Evolutionary conservation across 129 eudicot genomes (phyloP).

Genomic region (Centrapalus pauciflorus): DNA sequence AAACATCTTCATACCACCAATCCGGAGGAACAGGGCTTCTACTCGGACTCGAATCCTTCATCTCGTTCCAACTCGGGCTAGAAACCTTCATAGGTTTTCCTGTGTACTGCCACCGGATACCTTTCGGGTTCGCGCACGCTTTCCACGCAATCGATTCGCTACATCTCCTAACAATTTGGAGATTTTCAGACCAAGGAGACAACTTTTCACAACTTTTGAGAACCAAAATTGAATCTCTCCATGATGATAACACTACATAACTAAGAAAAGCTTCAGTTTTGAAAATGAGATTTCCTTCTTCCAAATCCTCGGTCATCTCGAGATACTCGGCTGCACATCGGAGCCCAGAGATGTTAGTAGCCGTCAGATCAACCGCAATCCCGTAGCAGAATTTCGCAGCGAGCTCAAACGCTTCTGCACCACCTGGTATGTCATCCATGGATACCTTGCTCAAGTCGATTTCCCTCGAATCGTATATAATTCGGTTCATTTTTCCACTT

Average conservation of each 20-base stretch:
- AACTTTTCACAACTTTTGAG: slow-evolving; percentile 82
- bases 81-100: slow-evolving; percentile 61
- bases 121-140: slow-evolving; percentile 97
- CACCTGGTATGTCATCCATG: slow-evolving; percentile 89
- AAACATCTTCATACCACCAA: slow-evolving; percentile 98
- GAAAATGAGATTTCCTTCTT: slow-evolving; percentile 94
- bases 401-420: slow-evolving; percentile 80
- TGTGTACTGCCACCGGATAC: slow-evolving; percentile 92
- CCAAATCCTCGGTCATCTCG: slow-evolving; percentile 97
- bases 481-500: slow-evolving; percentile 85
- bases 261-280: slow-evolving; percentile 95
- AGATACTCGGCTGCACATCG: slow-evolving; percentile 91
- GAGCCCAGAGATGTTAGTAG: slow-evolving; percentile 85
- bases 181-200: slow-evolving; percentile 97
- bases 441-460: slow-evolving; percentile 49
- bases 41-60: slow-evolving; percentile 81
- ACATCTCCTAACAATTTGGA: slow-evolving; percentile 93
- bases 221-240: slow-evolving; percentile 91
- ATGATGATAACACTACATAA: slow-evolving; percentile 88
- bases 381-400: slow-evolving; percentile 98
- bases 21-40: slow-evolving; percentile 72
- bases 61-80: slow-evolving; percentile 78
- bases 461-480: slow-evolving; percentile 71
- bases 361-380: slow-evolving; percentile 89
- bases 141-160: slow-evolving; percentile 99